phyloP scores from a whole-genome alignment of 2,329 filamentous ascomycete genomes.

The Bipolaris oryzae region DNA sequence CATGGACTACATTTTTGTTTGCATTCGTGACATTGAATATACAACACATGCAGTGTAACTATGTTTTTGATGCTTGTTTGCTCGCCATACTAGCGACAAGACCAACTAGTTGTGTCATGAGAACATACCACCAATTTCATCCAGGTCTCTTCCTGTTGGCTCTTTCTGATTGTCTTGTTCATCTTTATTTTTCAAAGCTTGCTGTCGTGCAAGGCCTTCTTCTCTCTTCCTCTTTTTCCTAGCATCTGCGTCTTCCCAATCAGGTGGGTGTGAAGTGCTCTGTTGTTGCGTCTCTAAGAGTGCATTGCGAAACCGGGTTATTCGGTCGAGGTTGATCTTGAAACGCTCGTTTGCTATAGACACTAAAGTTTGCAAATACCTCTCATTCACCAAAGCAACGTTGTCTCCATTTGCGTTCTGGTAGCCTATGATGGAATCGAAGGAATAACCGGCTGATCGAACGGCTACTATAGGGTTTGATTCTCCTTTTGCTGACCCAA shows the following conservation, averaged over 20 bases:
- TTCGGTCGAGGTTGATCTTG: constrained; percentile 69
- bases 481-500: constrained; percentile 52
- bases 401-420: constrained; percentile 47
- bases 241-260: constrained; percentile 51
- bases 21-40: not conserved
- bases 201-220: constrained; percentile 59
- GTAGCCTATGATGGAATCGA: constrained; percentile 80
- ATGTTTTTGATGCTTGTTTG: not conserved
- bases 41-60: not conserved
- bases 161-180: not conserved
- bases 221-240: constrained; percentile 50
- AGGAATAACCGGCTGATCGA: constrained; percentile 78
- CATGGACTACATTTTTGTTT: not conserved
- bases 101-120: not conserved
- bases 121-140: constrained; percentile 3
- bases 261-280: constrained; percentile 15
- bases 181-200: constrained; percentile 25
- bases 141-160: not conserved
- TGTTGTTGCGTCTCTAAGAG: constrained; percentile 48
- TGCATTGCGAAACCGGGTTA: constrained; percentile 65
- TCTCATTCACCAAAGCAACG: constrained; percentile 63
- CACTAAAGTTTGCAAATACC: constrained; percentile 71
- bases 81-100: not conserved
- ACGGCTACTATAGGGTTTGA: constrained; percentile 80
- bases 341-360: constrained; percentile 77